Base-by-base conservation (phyloP, 2,329 filamentous ascomycete genomes). In the Lasiodiplodia citricola region DNA sequence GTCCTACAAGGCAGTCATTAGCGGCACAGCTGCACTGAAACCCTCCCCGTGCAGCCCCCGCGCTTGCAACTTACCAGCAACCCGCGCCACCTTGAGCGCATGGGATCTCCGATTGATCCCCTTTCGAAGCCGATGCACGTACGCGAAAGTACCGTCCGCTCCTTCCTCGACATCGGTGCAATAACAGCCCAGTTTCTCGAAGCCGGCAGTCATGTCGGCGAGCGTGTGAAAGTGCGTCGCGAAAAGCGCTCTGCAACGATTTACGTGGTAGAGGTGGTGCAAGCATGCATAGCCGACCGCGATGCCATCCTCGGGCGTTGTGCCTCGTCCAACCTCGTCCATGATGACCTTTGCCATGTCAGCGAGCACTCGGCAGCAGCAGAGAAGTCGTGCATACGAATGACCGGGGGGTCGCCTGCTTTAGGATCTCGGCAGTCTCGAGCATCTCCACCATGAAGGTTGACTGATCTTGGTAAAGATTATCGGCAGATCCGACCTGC, bases 371-470 rank as follows among this genome's bases (percentile, higher is more conserved):
- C 56, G 51, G 21, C 37, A 35, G 38, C n/a, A n/a, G 28, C 21
- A 41, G 37, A 21, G 8, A 11, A 31, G 41, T 5, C 6, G 4
- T 28, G 51, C 65, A 51, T 66, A 96, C 95, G 74, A 99, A 96
- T 0, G 92, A 96, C 28, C 91, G 87, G 1, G 89, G 82, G 0
- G 95, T 98, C 0, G 96, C 95, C 72, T 92, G 87, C 70, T 91
- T 92, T 65, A 99, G 86, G 66, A 99, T 99, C 31, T 91, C 87
- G 1, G 95, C 94, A 23, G 96, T 97, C 81, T 99, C 96, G 2
- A 97, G 87, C 96, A 99, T 99, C 82, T 99, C 96, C 1, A 98
- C 93, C 96, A 99, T 98, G 80, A 99, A 99, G 0, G 96, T 99
- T 66, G 93, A 97, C 80, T 98, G 94, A 82, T 97, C 92, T 63